Evolutionary conservation across 139 green algal species (phyloP).

Genomic region (Chlorella sp.): DNA sequence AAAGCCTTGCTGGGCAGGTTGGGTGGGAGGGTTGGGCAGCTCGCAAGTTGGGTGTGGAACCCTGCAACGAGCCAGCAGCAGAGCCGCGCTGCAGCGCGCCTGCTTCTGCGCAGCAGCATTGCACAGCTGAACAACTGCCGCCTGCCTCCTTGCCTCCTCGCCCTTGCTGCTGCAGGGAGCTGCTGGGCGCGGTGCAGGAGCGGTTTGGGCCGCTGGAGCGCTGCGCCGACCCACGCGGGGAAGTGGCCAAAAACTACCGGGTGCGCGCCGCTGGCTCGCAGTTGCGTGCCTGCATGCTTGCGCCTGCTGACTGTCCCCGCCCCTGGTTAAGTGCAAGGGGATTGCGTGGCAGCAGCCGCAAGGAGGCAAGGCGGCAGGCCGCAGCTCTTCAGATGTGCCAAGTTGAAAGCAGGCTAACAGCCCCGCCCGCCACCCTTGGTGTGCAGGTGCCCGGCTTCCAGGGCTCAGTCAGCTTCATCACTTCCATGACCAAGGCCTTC

Average conservation of each 20-base stretch:
- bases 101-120: no score
- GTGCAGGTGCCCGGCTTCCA: slow-evolving; percentile 61
- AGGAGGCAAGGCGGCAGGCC: no score
- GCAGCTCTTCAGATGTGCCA: no score
- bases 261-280: not conserved
- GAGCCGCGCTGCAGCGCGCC: not conserved
- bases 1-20: not conserved
- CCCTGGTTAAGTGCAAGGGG: no score
- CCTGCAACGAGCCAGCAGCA: not conserved
- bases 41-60: not conserved
- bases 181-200: slow-evolving; percentile 21
- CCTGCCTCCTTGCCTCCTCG: not conserved
- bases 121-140: no score
- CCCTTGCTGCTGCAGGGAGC: not conserved
- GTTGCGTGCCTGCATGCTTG: not conserved
- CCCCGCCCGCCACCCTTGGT: no score
- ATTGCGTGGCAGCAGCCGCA: no score
- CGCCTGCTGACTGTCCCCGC: not conserved
- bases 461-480: slow-evolving; percentile 95
- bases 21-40: not conserved
- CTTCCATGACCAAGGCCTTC: slow-evolving; percentile 97
- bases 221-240: slow-evolving; percentile 66
- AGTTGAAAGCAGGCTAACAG: no score
- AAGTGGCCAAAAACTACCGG: slow-evolving; percentile 96
- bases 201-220: slow-evolving; percentile 45